These are phyloP conservation scores for Salinomyces thailandicus DNA, from an alignment of 2,329 filamentous ascomycete species.

Conservation along the genomic window DNA sequence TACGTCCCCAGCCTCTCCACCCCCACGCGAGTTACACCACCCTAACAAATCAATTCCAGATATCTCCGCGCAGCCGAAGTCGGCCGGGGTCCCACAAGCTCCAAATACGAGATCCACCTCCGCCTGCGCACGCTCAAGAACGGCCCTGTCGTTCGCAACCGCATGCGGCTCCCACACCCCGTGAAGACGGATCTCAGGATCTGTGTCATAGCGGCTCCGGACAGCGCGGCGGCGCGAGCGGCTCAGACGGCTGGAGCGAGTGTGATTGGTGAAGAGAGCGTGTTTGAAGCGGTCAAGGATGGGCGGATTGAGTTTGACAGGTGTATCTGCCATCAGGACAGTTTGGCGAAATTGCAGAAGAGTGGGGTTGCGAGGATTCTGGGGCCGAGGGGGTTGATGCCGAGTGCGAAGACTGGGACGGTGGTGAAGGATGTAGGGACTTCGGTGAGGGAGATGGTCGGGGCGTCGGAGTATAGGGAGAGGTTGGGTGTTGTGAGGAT, in stretches of 20 bases:
- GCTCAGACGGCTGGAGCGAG: slow-evolving; percentile 70
- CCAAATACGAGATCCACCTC: slow-evolving; percentile 84
- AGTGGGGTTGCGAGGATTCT: slow-evolving; percentile 69
- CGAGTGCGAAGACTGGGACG: slow-evolving; percentile 75
- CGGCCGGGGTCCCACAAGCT: slow-evolving; percentile 57
- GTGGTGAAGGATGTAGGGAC: slow-evolving; percentile 69
- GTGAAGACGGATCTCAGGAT: slow-evolving; percentile 83
- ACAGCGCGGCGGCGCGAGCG: slow-evolving; percentile 60
- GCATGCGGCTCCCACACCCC: slow-evolving; percentile 76
- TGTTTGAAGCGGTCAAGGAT: slow-evolving; percentile 68
- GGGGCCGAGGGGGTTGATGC: slow-evolving; percentile 88
- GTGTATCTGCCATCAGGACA: slow-evolving; percentile 74
- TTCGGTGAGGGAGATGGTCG: slow-evolving; percentile 72
- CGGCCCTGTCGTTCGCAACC: slow-evolving; percentile 76
- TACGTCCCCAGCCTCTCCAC: slow-evolving; percentile 24
- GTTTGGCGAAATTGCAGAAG: slow-evolving; percentile 68
- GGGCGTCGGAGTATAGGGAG: slow-evolving; percentile 80
- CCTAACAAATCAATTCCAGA: slow-evolving; percentile 35
- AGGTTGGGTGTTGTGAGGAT: slow-evolving; percentile 72
- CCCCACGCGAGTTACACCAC: not conserved
- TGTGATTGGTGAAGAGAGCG: slow-evolving; percentile 71
- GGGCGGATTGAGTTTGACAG: slow-evolving; percentile 80
- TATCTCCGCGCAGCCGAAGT: slow-evolving; percentile 90
- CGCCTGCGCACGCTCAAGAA: slow-evolving; percentile 76
- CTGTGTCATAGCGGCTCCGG: slow-evolving; percentile 81